These are phyloP conservation scores for Exobasidium rhododendri DNA, from an alignment of 1,284 basidiomycete genomes.

Conservation along the genomic window DNA sequence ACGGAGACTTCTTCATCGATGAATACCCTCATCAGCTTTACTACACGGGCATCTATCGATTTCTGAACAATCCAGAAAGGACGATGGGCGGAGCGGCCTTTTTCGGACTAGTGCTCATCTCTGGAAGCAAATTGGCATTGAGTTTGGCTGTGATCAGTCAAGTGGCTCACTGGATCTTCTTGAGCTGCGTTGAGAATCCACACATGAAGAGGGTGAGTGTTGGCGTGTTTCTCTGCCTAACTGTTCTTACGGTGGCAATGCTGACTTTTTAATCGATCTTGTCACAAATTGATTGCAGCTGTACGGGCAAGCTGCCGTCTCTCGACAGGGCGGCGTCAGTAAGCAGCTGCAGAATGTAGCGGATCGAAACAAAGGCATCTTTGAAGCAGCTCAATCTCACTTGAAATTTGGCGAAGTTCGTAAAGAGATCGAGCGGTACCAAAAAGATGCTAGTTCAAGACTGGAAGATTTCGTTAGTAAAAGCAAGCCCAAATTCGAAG, in stretches of 20 bases:
- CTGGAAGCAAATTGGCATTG: constrained; percentile 80
- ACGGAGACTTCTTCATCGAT: constrained; percentile 86
- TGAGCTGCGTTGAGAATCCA: constrained; percentile 62
- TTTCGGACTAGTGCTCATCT: constrained; percentile 86
- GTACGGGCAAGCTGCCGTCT: constrained; percentile 78
- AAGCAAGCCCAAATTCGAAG: constrained; percentile 44
- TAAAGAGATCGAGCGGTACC: constrained; percentile 89
- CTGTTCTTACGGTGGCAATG: too few relatives aligned
- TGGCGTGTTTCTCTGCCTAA: too few relatives aligned
- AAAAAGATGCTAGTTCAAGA: constrained; percentile 81
- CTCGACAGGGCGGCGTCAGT: constrained; percentile 91
- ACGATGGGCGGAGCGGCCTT: constrained; percentile 89
- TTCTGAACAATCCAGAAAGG: constrained; percentile 88
- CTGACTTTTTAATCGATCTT: too few relatives aligned
- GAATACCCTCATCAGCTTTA: constrained; percentile 80
- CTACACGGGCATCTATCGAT: constrained; percentile 90
- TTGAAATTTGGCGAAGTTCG: constrained; percentile 76
- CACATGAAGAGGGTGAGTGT: constrained; percentile 98
- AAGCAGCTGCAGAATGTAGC: constrained; percentile 92
- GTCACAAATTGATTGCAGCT: too few relatives aligned
- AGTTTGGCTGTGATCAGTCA: constrained; percentile 79
- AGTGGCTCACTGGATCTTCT: constrained; percentile 59
- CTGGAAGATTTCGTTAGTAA: constrained; percentile 88
- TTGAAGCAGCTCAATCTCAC: constrained; percentile 31
- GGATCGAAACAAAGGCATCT: constrained; percentile 64